Evolutionary conservation across 2,329 filamentous ascomycete species (phyloP).

Genomic region (Fusarium sp.): DNA sequence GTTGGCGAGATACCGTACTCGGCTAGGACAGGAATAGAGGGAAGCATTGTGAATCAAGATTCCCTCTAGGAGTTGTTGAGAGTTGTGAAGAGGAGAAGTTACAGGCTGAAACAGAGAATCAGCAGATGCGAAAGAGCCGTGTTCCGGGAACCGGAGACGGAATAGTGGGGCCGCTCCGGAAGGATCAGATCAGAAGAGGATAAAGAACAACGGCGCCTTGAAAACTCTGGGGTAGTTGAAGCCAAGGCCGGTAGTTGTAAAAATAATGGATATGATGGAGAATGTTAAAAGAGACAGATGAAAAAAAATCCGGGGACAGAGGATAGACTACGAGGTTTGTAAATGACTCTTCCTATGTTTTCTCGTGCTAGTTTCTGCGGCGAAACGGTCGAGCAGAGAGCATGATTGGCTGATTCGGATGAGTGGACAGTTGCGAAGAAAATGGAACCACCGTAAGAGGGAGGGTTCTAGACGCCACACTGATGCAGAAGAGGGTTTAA

Average conservation of each 20-base stretch:
- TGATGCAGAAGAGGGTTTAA: constrained; percentile 4
- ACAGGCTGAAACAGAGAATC: constrained; percentile 4
- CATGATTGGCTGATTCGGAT: constrained; percentile 44
- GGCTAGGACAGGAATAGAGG: constrained; percentile 70
- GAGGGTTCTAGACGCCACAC: constrained; percentile 23
- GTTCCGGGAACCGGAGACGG: constrained; percentile 34
- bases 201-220: not conserved
- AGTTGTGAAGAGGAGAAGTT: constrained; percentile 7
- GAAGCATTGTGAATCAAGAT: constrained; percentile 57
- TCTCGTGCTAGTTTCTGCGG: constrained; percentile 35
- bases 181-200: constrained; percentile 3
- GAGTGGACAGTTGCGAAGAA: constrained; percentile 38
- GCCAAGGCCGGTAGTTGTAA: constrained; percentile 9
- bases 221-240: constrained; percentile 16
- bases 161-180: constrained; percentile 40
- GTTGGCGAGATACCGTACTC: constrained; percentile 84
- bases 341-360: constrained; percentile 40
- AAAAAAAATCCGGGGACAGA: constrained; percentile 12
- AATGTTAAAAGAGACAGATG: not conserved
- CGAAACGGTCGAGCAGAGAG: constrained; percentile 39
- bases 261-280: constrained; percentile 22
- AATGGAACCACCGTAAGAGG: constrained; percentile 25
- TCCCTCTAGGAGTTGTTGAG: not conserved
- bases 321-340: constrained; percentile 12
- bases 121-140: constrained; percentile 18